A percentile compares a stretch with the other conserved stretches of the same genome.
Evolutionary conservation across 2,329 filamentous ascomycete species (phyloP).

Genomic region (Trichophyton equinum): DNA sequence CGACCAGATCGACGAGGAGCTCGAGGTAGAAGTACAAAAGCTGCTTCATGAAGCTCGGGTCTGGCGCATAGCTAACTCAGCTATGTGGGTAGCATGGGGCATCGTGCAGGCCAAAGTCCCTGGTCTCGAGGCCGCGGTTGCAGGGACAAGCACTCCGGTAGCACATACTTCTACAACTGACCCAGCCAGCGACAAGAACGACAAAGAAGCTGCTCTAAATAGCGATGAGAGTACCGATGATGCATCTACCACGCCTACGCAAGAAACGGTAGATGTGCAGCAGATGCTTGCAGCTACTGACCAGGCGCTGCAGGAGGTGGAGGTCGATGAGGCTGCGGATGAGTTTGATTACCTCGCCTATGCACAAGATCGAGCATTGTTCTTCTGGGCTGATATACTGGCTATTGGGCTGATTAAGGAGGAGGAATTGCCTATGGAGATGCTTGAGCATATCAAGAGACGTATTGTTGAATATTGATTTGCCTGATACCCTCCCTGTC

Average conservation of each 20-base stretch:
- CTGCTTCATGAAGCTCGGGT: constrained; percentile 67
- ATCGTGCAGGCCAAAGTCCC: constrained; percentile 87
- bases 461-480: constrained; percentile 49
- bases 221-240: constrained; percentile 5
- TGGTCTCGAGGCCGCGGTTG: constrained; percentile 44
- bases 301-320: constrained; percentile 21
- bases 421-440: constrained; percentile 61
- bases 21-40: constrained; percentile 55
- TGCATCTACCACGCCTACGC: constrained; percentile 6
- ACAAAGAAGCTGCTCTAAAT: background rate
- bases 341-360: constrained; percentile 92
- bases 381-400: constrained; percentile 89
- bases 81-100: constrained; percentile 90
- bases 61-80: constrained; percentile 80
- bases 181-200: constrained; percentile 7
- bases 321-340: constrained; percentile 47
- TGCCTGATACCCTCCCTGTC: background rate
- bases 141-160: background rate
- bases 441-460: constrained; percentile 51
- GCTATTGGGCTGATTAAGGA: constrained; percentile 58
- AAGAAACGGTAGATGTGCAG: constrained; percentile 14
- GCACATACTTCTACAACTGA: constrained; percentile 1
- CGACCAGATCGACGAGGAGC: constrained; percentile 51
- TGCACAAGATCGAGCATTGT: constrained; percentile 76
- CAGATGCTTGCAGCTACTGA: constrained; percentile 16